Conservation (phyloP, 495 filamentous ascomycete species). For the Aspergillus coremiiformis region DNA sequence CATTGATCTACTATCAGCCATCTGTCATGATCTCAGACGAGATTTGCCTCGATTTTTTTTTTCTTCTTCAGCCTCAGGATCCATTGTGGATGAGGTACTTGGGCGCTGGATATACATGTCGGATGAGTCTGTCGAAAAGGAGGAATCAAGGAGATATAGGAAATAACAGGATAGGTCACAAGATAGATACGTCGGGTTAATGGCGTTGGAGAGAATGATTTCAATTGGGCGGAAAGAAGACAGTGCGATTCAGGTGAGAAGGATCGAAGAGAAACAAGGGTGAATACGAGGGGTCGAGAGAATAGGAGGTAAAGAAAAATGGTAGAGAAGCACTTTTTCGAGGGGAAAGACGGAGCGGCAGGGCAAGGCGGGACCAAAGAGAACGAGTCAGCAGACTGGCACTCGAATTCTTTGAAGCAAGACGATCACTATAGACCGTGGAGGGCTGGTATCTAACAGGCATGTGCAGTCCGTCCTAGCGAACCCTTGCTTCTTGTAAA, state of each 20-base stretch:
- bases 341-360: conserved; percentile 5
- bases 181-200: conserved; percentile 6
- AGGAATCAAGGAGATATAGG: conserved; percentile 10
- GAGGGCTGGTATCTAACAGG: conserved; percentile 25
- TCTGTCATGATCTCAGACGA: conserved; percentile 8
- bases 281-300: background rate
- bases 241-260: conserved; percentile 5
- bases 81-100: conserved; percentile 1
- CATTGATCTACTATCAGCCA: conserved; percentile 9
- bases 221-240: conserved; percentile 15
- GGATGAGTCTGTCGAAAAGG: conserved; percentile 8
- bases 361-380: conserved; percentile 4
- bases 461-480: conserved; percentile 23
- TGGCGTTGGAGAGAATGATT: conserved; percentile 4
- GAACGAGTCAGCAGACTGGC: conserved; percentile 1
- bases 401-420: conserved; percentile 19
- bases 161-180: conserved; percentile 10
- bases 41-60: conserved; percentile 4
- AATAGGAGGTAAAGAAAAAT: conserved; percentile 4
- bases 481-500: conserved; percentile 31
- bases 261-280: background rate
- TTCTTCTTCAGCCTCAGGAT: conserved; percentile 1
- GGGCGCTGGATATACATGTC: conserved; percentile 11
- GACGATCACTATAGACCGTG: conserved; percentile 12
- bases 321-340: background rate